Conservation (phyloP, 2,329 filamentous ascomycete species). For the Exophiala dermatitidis region DNA sequence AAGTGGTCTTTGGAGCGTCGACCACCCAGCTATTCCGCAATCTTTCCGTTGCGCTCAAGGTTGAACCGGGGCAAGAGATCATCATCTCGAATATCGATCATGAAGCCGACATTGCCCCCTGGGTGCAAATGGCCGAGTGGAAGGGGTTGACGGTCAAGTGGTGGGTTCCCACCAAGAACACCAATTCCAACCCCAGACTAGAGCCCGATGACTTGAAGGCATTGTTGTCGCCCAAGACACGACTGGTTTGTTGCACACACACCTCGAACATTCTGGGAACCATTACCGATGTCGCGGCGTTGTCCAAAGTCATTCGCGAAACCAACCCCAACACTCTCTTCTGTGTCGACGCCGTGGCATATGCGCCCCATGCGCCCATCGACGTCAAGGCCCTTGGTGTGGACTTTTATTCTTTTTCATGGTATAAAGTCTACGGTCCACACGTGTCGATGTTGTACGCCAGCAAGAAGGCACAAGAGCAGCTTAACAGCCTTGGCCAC, state of each 20-base stretch:
- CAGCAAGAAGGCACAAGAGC: conserved; percentile 48
- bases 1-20: conserved; percentile 66
- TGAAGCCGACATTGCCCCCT: conserved; percentile 68
- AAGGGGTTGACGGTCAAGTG: conserved; percentile 59
- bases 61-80: conserved; percentile 56
- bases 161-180: conserved; percentile 52
- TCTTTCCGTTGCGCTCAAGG: conserved; percentile 50
- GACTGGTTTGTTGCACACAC: conserved; percentile 64
- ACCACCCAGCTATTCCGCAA: conserved; percentile 73
- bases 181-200: conserved; percentile 57
- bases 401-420: conserved; percentile 71
- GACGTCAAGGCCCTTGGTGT: conserved; percentile 62
- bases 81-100: conserved; percentile 67
- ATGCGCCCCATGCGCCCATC: conserved; percentile 63
- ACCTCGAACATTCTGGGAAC: conserved; percentile 66
- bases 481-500: conserved; percentile 54
- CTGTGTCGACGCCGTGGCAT: conserved; percentile 69
- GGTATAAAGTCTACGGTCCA: conserved; percentile 78
- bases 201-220: conserved; percentile 49
- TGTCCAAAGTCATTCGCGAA: conserved; percentile 35
- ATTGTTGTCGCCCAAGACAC: conserved; percentile 57
- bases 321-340: conserved; percentile 51
- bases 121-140: conserved; percentile 60
- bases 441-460: conserved; percentile 67
- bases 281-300: conserved; percentile 47